A percentile compares a stretch with the other conserved stretches of the same genome.
phyloP scores from a whole-genome alignment of 208 protist species.

The Leishmania guyanensis region DNA sequence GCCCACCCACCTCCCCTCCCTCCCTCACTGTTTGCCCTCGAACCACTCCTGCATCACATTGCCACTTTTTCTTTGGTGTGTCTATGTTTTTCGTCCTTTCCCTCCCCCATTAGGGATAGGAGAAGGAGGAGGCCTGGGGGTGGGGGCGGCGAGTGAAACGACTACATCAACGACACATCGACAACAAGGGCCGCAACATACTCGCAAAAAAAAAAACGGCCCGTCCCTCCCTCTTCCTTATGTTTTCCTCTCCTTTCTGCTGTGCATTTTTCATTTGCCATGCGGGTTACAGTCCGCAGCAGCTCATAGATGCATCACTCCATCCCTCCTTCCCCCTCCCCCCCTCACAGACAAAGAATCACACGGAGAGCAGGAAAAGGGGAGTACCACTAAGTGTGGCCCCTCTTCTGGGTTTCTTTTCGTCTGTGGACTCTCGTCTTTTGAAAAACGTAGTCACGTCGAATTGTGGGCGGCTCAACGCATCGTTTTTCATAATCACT shows the following conservation, averaged over 20 bases:
- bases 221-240: not conserved
- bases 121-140: not conserved
- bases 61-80: not conserved
- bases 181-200: not conserved
- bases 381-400: not conserved
- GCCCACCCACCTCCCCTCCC: not conserved
- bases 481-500: not conserved
- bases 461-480: no score
- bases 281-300: not conserved
- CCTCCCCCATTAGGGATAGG: not conserved
- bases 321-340: no score
- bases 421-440: no score
- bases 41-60: not conserved
- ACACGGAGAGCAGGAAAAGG: not conserved
- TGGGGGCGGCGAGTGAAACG: no score
- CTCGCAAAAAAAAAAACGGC: not conserved
- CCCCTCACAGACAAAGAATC: not conserved
- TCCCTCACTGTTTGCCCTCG: not conserved
- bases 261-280: not conserved
- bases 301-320: no score
- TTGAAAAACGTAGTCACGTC: no score
- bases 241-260: not conserved
- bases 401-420: not conserved
- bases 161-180: not conserved
- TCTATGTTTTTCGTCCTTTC: not conserved